Conservation (phyloP, 805 yeast genomes). For the Yamadazyma akitaensis region DNA sequence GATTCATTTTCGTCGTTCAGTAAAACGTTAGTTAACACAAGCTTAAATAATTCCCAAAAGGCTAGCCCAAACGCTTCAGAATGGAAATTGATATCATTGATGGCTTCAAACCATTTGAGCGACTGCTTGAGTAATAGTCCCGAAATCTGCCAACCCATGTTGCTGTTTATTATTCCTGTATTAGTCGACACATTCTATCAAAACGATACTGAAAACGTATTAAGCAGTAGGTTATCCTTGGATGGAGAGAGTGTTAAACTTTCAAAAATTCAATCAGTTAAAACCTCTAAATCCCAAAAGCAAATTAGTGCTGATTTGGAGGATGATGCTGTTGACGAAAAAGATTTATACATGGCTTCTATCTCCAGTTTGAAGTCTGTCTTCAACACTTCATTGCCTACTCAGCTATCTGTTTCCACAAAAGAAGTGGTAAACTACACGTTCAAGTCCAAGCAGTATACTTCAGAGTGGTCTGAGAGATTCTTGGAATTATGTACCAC, state of each 20-base stretch:
- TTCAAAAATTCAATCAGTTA: conserved; percentile 25
- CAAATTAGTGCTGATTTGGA: conserved; percentile 27
- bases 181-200: conserved; percentile 33
- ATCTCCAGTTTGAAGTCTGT: conserved; percentile 50
- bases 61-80: conserved; percentile 34
- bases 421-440: conserved; percentile 43
- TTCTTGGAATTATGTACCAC: conserved; percentile 64
- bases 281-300: conserved; percentile 15
- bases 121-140: conserved; percentile 34
- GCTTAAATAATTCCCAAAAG: conserved; percentile 8
- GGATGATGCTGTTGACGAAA: conserved; percentile 32
- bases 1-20: conserved; percentile 39
- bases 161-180: conserved; percentile 34
- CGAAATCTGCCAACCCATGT: conserved; percentile 25
- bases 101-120: conserved; percentile 38
- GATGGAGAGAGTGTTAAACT: conserved; percentile 29
- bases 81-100: conserved; percentile 45
- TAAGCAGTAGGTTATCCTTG: conserved; percentile 23
- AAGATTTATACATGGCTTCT: conserved; percentile 46
- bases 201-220: conserved; percentile 17
- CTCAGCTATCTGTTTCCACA: conserved; percentile 58
- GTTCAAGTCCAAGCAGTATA: conserved; percentile 29
- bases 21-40: conserved; percentile 17
- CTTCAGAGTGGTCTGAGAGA: conserved; percentile 48
- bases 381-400: conserved; percentile 61